Evolutionary conservation across 805 yeast genomes (phyloP).

Genomic region (Kodamaea kaohsiungensis): DNA sequence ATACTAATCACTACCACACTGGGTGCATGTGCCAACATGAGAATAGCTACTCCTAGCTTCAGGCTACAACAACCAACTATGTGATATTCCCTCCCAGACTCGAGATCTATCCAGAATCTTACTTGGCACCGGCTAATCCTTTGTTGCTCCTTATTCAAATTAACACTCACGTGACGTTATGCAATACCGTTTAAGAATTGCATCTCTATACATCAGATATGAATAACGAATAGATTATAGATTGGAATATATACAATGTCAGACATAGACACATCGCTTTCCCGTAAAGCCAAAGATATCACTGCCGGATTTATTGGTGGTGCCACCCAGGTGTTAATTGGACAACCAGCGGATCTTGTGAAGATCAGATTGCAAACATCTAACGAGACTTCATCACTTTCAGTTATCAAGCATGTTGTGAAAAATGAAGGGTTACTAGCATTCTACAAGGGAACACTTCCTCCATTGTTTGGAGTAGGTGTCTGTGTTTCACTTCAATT

Average conservation of each 20-base stretch:
- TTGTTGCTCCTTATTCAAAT: background rate
- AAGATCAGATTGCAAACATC: constrained; percentile 45
- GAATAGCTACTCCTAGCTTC: too few relatives aligned
- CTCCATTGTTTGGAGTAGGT: constrained; percentile 51
- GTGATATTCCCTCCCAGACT: too few relatives aligned
- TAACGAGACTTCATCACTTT: constrained; percentile 28
- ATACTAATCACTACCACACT: background rate
- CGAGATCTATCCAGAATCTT: too few relatives aligned
- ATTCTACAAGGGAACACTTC: constrained; percentile 46
- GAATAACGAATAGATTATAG: background rate
- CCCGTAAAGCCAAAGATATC: constrained; percentile 41
- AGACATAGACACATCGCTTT: constrained; percentile 35
- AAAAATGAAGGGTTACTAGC: constrained; percentile 44
- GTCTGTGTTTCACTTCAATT: constrained; percentile 70
- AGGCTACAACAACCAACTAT: too few relatives aligned
- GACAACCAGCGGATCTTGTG: constrained; percentile 49
- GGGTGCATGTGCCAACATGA: too few relatives aligned
- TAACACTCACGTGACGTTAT: background rate
- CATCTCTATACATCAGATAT: background rate
- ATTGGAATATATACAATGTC: constrained; percentile 8
- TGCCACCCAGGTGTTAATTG: constrained; percentile 47
- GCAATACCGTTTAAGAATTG: background rate
- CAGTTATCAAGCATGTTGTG: constrained; percentile 36
- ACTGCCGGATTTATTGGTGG: constrained; percentile 49
- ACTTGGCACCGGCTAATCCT: background rate